Base-by-base conservation (phyloP, 129 eudicot species). In the Calendula officinalis region DNA sequence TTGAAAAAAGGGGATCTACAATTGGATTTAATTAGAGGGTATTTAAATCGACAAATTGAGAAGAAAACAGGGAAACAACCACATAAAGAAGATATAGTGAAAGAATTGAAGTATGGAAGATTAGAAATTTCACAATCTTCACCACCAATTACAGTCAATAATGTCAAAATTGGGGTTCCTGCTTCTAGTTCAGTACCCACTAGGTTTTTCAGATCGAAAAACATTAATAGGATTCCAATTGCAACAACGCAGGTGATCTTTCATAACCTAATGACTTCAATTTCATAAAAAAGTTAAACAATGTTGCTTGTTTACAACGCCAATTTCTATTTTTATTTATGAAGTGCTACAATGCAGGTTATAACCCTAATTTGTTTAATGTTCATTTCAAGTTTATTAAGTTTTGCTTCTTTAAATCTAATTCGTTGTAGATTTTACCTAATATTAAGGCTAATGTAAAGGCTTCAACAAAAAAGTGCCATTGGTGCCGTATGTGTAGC, bases 191-290 rank as follows among this genome's bases (percentile, higher is more conserved):
- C 30, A 12, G 11, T 58, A 46, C 41, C 74, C 11, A 68, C 64
- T 6, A 83, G 95, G 87, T 46, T 74, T 56, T 92, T 94, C 34
- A 70, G 99, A 47, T 94, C 99, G 3, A 94, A 94, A 59, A 88
- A 88, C 67, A 78, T 88, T 2, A 95, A 94, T 56, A 84, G 83
- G 1, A 51, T 75, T 4, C 97, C 92, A 3, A 43, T 94, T 41
- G 53, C 81, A 27, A 77, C 97, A 72, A 70, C 83, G 89, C 88
- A 94, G 99, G 98, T 92, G 60, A 63, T 75, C 64, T 44, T 36
- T 46, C 43, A 44, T 53, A 42, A 30, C 58, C 14, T 10, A 57
- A 22, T 39, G 27, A 22, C 35, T 54, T 8, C n/a, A 30, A 16
- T 22, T 22, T 22, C 30, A 22, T 22, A 22, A 22, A 22, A 22